These are phyloP conservation scores for Sclerotinia trifoliorum DNA, from an alignment of 2,329 filamentous ascomycete species.

Conservation along the genomic window DNA sequence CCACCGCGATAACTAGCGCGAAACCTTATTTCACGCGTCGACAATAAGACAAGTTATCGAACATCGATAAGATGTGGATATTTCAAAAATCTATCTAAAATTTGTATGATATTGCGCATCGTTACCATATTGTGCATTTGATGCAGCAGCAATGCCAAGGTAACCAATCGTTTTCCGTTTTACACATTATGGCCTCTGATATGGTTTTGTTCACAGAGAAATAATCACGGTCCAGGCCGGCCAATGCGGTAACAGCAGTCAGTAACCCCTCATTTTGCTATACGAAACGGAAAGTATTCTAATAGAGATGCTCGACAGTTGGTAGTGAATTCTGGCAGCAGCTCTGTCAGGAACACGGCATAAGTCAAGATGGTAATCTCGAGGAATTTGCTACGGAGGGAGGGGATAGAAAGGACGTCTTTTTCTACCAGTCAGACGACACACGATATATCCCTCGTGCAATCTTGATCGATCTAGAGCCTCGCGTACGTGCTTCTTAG, in stretches of 20 bases:
- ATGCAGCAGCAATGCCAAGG: slow-evolving; percentile 41
- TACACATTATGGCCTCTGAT: slow-evolving; percentile 24
- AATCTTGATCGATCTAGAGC: slow-evolving; percentile 92
- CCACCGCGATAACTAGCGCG: slow-evolving; percentile 21
- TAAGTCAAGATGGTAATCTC: slow-evolving; percentile 94
- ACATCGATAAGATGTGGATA: neutral
- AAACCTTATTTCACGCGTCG: slow-evolving; percentile 21
- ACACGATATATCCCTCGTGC: slow-evolving; percentile 96
- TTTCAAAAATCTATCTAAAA: neutral
- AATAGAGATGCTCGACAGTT: slow-evolving; percentile 52
- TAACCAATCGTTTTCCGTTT: slow-evolving; percentile 23
- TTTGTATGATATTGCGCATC: slow-evolving; percentile 12
- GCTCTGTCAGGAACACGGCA: slow-evolving; percentile 95
- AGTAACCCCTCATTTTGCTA: slow-evolving; percentile 45
- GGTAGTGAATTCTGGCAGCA: slow-evolving; percentile 99
- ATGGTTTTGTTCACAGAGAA: slow-evolving; percentile 59
- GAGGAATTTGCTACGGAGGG: slow-evolving; percentile 98
- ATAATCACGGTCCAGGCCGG: slow-evolving; percentile 99
- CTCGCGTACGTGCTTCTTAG: slow-evolving; percentile 58
- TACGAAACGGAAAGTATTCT: slow-evolving; percentile 20
- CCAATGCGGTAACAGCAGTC: slow-evolving; percentile 99
- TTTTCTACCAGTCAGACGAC: slow-evolving; percentile 99
- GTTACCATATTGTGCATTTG: slow-evolving; percentile 13
- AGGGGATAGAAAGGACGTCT: slow-evolving; percentile 96
- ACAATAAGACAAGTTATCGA: slow-evolving; percentile 16